Evolutionary conservation across 495 filamentous ascomycete species (phyloP), one percentile per base, ranked within the genome.

Genomic region (Zalerion maritima): DNA sequence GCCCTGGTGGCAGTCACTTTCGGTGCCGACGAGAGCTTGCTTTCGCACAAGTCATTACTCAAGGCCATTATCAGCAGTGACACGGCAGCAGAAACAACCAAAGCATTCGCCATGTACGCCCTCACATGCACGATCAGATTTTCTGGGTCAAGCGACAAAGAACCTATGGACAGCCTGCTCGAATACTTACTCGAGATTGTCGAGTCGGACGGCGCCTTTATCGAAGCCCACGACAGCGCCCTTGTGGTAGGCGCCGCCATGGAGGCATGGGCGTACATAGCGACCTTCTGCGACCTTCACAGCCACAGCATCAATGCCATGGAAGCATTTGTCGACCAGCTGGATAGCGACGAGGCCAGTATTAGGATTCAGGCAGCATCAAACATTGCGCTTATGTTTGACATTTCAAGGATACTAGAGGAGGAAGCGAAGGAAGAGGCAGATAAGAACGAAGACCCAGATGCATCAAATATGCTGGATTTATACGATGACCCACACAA

Each of bases 361-460:
- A 86, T 94, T 1, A 83, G 93, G 49, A 73, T 89, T 29, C 73
- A 80, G 2, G 84, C 89, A 1, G 89, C 84, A 0, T 76, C 86
- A 41, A 85, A 85, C 47, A 89, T 96, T 38, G 87, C 87, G 2
- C 58, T 94, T 1, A 61, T 94, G 1, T 91, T 82, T 41, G 87
- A 96, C 44, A 83, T 46, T 73, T 80, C 58, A 64, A 73, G 60
- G 41, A 67, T 70, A 36, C 61, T 73, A 18, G 73, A 81, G 27
- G 66, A 75, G 2, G 73, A 76, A 24, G 62, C 64, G 4, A 62
- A 65, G 11, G 67, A 76, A 5, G 55, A 56, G 5, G 54, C 58
- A 16, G 57, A 66, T 16, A 66, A 53, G 4, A 69, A 72, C 11
- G 11, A 54, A 52, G 21, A 54, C 57, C 14, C 57, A 10, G 43